A percentile compares a stretch with the other conserved stretches of the same genome.
These are phyloP conservation scores for Lodderomyces beijingensis DNA, from an alignment of 1,139 yeast species.

Conservation along the genomic window DNA sequence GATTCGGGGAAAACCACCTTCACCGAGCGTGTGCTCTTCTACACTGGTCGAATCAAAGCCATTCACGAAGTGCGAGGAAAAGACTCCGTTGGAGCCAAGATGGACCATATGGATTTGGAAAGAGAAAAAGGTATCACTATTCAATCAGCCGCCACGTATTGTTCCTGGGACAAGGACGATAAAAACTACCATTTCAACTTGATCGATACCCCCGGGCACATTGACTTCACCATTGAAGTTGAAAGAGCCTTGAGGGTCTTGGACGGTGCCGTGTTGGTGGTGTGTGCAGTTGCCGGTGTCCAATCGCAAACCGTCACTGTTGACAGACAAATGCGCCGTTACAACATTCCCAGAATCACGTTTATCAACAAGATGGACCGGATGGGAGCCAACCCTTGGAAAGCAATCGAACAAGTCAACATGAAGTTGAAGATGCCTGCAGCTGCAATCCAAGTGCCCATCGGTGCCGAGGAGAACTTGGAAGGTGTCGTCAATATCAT, in stretches of 20 bases:
- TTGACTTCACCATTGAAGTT: slow-evolving; percentile 97
- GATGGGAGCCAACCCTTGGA: slow-evolving; percentile 98
- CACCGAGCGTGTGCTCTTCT: slow-evolving; percentile 94
- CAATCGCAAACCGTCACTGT: slow-evolving; percentile 98
- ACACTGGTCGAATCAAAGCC: slow-evolving; percentile 95
- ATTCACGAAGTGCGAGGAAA: slow-evolving; percentile 98
- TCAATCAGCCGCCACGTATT: slow-evolving; percentile 97
- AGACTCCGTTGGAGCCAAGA: slow-evolving; percentile 97
- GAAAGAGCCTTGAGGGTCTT: slow-evolving; percentile 95
- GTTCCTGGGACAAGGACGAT: slow-evolving; percentile 84
- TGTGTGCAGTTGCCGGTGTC: slow-evolving; percentile 97
- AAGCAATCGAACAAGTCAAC: slow-evolving; percentile 88
- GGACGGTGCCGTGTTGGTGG: slow-evolving; percentile 97
- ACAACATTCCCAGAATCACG: slow-evolving; percentile 93
- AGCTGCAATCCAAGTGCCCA: slow-evolving; percentile 97
- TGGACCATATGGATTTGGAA: slow-evolving; percentile 92
- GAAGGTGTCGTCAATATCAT: slow-evolving; percentile 90
- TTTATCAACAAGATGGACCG: slow-evolving; percentile 98
- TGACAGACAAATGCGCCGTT: slow-evolving; percentile 98
- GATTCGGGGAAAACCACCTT: slow-evolving; percentile 81
- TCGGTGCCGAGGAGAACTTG: slow-evolving; percentile 83
- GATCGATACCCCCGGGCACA: slow-evolving; percentile 98
- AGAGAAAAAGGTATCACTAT: slow-evolving; percentile 95
- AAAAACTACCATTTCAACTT: slow-evolving; percentile 80
- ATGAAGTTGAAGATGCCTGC: slow-evolving; percentile 86